These are phyloP conservation scores for Avena sativa DNA, from an alignment of 176 grass and related monocot species.

Conservation along the genomic window DNA sequence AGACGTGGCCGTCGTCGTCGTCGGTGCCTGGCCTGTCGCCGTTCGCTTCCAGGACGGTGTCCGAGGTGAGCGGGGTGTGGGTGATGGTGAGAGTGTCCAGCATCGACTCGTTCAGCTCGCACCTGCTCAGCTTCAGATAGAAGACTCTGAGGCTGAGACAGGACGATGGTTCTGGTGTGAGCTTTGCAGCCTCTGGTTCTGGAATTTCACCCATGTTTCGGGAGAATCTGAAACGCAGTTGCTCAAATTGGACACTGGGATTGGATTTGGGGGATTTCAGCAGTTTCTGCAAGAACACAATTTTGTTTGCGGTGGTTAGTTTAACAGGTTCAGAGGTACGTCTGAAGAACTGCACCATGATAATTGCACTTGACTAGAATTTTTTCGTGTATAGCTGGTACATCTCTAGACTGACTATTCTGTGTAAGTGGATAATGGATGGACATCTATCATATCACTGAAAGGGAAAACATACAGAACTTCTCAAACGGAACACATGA, in stretches of 20 bases:
- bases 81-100: slow-evolving; percentile 55
- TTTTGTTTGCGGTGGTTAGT: slow-evolving; percentile 1
- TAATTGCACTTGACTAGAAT: neutral
- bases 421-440: neutral
- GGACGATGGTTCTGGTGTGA: slow-evolving; percentile 38
- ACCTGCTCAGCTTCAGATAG: slow-evolving; percentile 79
- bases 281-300: slow-evolving; percentile 37
- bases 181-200: slow-evolving; percentile 7
- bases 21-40: slow-evolving; percentile 23
- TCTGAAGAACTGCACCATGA: slow-evolving; percentile 15
- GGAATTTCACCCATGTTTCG: slow-evolving; percentile 48
- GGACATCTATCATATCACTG: neutral
- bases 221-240: neutral
- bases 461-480: neutral
- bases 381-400: neutral
- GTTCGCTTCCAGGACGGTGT: slow-evolving; percentile 58
- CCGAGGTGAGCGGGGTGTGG: slow-evolving; percentile 62
- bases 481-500: neutral
- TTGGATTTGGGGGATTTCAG: neutral
- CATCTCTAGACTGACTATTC: neutral
- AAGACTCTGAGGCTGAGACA: slow-evolving; percentile 75
- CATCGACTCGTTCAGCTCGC: slow-evolving; percentile 59
- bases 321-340: neutral
- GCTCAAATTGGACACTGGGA: neutral
- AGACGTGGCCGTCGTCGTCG: slow-evolving; percentile 33